Base-by-base conservation (phyloP, 495 filamentous ascomycete species). In the Antarctomyces pellizariae region DNA sequence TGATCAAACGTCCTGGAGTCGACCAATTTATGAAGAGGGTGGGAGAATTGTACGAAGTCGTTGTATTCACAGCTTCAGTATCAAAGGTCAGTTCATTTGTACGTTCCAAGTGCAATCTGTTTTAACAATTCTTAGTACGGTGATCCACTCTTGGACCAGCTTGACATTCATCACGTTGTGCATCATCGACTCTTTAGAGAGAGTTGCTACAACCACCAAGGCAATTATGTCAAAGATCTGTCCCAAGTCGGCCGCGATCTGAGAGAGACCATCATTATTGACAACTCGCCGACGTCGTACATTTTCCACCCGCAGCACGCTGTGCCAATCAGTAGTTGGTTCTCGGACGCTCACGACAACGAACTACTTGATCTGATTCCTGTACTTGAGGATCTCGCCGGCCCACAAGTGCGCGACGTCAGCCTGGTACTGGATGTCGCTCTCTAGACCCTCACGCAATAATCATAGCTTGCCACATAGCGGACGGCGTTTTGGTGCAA, bases 261-360 rank as follows among this genome's bases (percentile, higher is more conserved):
- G 25, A 75, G 73, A 40, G 86, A 95, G 43, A 95, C 84, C 2
- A 99, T 99, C 45, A 99, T 99, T 45, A 99, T 99, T 43, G 86
- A 99, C 54, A 99, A 99, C 51, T 95, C 86, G 13, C 89, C 86
- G 10, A 99, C 89, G 9, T 92, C 83, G 12, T 99, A 99, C 52
- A 95, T 95, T 42, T 99, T 99, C 59, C 86, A 99, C 41, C 86
- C 89, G 8, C 84, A 99, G 56, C 86, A 99, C 49, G 86, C 86
- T 31, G 86, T 99, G 24, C 86, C 86, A 13, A 99, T 99, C 54
- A 93, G 84, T 63, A 93, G 84, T 62, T 99, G 86, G 86, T 99
- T 99, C 57, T 93, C 83, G 42, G 86, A 99, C 54, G 86, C 89
- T 31, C 86, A 99, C 52, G 86, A 99, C 56, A 99, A 99, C 50